Evolutionary conservation across 2,329 filamentous ascomycete genomes (phyloP), one percentile per base, ranked within the genome.

Genomic region (Fusarium hostae): DNA sequence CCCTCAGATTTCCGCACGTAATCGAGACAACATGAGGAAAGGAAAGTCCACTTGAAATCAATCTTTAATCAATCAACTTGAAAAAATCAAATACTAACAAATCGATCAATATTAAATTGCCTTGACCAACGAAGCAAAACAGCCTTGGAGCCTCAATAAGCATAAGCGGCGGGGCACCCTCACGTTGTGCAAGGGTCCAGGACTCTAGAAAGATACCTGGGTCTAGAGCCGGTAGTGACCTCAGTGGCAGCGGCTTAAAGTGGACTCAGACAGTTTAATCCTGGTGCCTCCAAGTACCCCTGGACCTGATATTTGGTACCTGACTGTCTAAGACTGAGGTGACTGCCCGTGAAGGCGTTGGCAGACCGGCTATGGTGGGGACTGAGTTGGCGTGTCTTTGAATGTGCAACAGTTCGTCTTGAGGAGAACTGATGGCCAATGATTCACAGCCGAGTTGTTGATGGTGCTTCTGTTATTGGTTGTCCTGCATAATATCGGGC

Each of bases 161-260:
- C 48, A 56, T 56, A 44, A 56, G 54, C 60, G 39, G 40, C 54
- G 22, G 63, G 68, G 43, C 30, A 30, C n/a, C 37, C 40, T 43
- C 52, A 56, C 10, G 18, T 45, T 55, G 43, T 51, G 15, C 43
- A 50, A 52, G 48, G 68, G 26, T 58, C 35, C n/a, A 24, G 24
- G 24, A 44, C 7, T 16, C 10, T 20, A 50, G 63, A 39, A 20
- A 66, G 47, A 37, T 67, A 66, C 63, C 37, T 69, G 13, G 34
- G 26, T 54, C 34, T 57, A 41, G 39, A 50, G 35, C 34, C 43
- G 43, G 66, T 40, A 62, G 64, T 66, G 63, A 73, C 71, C 64
- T 73, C 68, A 55, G 59, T 45, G 68, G 43, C 68, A 72, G 68
- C 71, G 71, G 64, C 44, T 70, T 58, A 70, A 69, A 72, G 68